Conservation (phyloP, 2,329 filamentous ascomycete species). For the Calonectria montana region DNA sequence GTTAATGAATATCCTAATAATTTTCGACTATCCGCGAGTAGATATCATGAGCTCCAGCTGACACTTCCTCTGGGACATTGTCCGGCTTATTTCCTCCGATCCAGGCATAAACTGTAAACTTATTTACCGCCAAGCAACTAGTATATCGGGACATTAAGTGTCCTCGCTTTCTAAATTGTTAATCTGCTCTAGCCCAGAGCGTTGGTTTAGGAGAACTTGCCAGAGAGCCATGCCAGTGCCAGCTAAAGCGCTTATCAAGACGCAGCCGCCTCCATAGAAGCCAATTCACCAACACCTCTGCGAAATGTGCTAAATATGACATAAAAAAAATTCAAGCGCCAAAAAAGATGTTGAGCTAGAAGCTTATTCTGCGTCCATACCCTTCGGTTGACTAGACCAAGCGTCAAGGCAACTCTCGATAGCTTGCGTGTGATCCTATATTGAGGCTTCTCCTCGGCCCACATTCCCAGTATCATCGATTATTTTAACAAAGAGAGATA, state of each 20-base stretch:
- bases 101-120: slow-evolving; percentile 80
- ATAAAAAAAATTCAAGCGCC: slow-evolving; percentile 42
- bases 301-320: slow-evolving; percentile 86
- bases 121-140: slow-evolving; percentile 81
- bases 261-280: slow-evolving; percentile 82
- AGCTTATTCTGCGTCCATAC: slow-evolving; percentile 76
- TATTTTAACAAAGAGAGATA: slow-evolving; percentile 83
- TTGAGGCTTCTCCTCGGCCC: slow-evolving; percentile 80
- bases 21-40: accelerated
- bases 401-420: slow-evolving; percentile 80
- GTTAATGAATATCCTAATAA: background rate
- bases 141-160: slow-evolving; percentile 74
- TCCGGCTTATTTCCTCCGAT: slow-evolving; percentile 79
- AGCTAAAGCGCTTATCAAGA: slow-evolving; percentile 82
- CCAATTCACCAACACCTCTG: slow-evolving; percentile 76
- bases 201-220: slow-evolving; percentile 28
- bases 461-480: slow-evolving; percentile 72
- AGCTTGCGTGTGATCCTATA: slow-evolving; percentile 79
- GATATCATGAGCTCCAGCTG: slow-evolving; percentile 35
- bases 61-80: slow-evolving; percentile 74
- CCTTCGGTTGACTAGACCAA: slow-evolving; percentile 70
- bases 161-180: slow-evolving; percentile 49
- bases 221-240: slow-evolving; percentile 85
- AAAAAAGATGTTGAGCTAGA: accelerated
- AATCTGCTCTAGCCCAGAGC: background rate